Base-by-base conservation (phyloP, 495 filamentous ascomycete genomes). In the Daldinia decipiens region DNA sequence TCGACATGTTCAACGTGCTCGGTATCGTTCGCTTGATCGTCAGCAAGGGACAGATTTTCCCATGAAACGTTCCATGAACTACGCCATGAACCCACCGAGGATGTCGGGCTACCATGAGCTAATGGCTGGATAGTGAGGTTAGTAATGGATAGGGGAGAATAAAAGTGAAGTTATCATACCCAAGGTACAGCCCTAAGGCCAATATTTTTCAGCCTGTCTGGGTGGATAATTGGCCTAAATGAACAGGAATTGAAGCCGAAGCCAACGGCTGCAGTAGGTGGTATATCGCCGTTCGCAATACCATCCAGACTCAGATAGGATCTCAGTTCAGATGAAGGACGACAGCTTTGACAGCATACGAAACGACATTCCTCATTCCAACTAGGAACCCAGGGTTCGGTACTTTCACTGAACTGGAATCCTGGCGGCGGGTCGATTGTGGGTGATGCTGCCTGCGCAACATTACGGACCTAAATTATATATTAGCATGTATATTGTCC, bases 341-440 rank as follows among this genome's bases (percentile, higher is more conserved):
- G 80, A 68, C 89, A 91, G 17, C 31, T 36, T 17, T 81, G 82
- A 69, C 88, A 91, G 65, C 80, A 80, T 52, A 77, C 84, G 72
- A 79, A 85, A 58, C 78, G 80, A 71, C 88, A 91, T 61, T 84
- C 83, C 1, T 68, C 45, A 0, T 68, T 51, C 27, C 59, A n/a
- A 50, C 68, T 50, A 32, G 82, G 79, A 57, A 84, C 64, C 84
- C 82, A 83, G 32, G 79, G 77, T 45, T 57, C 76, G 32, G 43
- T 62, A 12, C 67, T 53, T 24, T 69, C 32, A 26, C 72, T 53
- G 21, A 51, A 55, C 24, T 56, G 54, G 47, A 68, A 60, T 21
- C 67, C 61, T 15, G 72, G 62, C 3, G 63, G 63, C 59, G 65
- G 55, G 3, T 29, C 9, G 13, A 19, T 52, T 9, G 43, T 11